Conservation (phyloP, 139 green algal species). For the Chlamydomonas sphaeroides region DNA sequence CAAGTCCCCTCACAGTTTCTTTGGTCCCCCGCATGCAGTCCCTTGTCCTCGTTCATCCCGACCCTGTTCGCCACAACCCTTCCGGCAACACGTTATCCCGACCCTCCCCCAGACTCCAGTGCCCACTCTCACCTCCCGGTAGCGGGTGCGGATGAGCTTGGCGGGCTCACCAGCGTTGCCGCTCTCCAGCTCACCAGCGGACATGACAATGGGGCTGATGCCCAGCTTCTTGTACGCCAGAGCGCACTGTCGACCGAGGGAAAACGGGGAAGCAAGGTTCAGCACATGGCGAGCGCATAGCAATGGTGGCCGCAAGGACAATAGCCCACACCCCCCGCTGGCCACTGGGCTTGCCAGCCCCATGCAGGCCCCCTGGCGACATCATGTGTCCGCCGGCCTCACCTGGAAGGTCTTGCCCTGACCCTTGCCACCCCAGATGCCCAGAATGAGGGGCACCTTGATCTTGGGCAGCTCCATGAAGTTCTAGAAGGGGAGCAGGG, state of each 20-base stretch:
- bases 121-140: conserved; percentile 65
- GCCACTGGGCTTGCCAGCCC: no score
- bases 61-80: no score
- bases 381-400: no score
- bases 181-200: conserved; percentile 97
- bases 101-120: neutral
- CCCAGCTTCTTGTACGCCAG: conserved; percentile 98
- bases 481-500: no score
- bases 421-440: conserved; percentile 99
- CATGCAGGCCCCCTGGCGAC: no score
- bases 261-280: neutral
- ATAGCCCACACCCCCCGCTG: no score
- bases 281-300: no score
- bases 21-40: no score
- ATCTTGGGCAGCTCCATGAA: conserved; percentile 93
- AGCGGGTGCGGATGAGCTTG: conserved; percentile 98
- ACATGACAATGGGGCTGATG: conserved; percentile 98
- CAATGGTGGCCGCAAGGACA: no score
- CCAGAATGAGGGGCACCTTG: conserved; percentile 97
- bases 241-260: conserved; percentile 69
- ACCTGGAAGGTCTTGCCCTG: conserved; percentile 96
- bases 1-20: no score
- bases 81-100: no score
- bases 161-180: conserved; percentile 98
- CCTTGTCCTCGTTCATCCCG: no score